A percentile compares a stretch with the other conserved stretches of the same genome.
Evolutionary conservation across 2,329 filamentous ascomycete species (phyloP).

Genomic region (Verruconis gallopava): DNA sequence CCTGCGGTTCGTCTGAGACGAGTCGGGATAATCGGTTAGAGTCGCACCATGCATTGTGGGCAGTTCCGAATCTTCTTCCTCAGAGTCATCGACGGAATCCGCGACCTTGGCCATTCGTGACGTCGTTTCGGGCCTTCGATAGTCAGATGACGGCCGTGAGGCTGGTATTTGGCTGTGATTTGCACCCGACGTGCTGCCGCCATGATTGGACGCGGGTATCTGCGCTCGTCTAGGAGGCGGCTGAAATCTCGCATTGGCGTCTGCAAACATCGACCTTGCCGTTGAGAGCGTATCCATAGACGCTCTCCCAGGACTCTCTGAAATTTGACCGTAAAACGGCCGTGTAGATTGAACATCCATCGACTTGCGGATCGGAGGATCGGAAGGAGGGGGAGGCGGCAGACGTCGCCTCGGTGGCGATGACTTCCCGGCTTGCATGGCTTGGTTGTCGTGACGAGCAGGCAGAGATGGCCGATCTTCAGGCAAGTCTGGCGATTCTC

Average conservation of each 20-base stretch:
- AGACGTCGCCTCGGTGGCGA: conserved; percentile 5
- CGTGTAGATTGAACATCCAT: conserved; percentile 5
- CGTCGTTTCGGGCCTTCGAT: conserved; percentile 1
- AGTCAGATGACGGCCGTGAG: conserved; percentile 4
- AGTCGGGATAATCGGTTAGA: conserved; percentile 63
- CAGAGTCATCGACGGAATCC: conserved; percentile 31
- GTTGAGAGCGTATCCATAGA: conserved; percentile 19
- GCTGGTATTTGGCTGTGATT: conserved; percentile 1
- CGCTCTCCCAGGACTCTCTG: neutral
- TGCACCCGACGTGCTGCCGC: neutral
- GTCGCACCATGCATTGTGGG: conserved; percentile 36
- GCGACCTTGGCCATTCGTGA: neutral
- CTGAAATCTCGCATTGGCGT: conserved; percentile 19
- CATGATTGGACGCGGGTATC: conserved; percentile 11
- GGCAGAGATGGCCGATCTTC: conserved; percentile 8
- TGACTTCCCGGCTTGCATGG: neutral
- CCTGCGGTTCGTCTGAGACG: conserved; percentile 70
- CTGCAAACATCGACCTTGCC: conserved; percentile 16
- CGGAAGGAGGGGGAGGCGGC: conserved; percentile 11
- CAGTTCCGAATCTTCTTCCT: conserved; percentile 35
- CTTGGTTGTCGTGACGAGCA: neutral
- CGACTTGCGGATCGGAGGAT: conserved; percentile 8
- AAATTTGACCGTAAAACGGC: neutral
- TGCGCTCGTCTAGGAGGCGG: conserved; percentile 23
- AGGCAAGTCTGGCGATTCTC: neutral